Base-by-base conservation (phyloP, 768 basidiomycete species). In the Lactarius trivialis region DNA sequence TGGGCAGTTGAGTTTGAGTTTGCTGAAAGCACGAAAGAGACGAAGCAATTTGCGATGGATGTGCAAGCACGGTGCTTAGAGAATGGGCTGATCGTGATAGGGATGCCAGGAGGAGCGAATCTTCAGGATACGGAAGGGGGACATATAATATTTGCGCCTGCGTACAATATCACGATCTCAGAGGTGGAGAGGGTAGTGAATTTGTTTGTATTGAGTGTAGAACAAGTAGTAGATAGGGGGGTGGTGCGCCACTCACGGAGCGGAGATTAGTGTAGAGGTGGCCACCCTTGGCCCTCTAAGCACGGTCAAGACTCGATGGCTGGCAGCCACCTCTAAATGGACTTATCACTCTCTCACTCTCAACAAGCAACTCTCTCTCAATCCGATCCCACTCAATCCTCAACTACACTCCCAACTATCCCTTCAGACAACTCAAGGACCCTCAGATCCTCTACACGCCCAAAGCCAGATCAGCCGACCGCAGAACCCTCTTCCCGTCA, bases 321-420 rank as follows among this genome's bases (percentile, higher is more conserved):
- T 85, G 85, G 83, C 84, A 76, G 85, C 81, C 85, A 82, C 79
- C 79, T 83, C 87, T 91, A 90, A 91, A 91, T 91, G 89, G 89
- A 91, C 86, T 84, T 87, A 84, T 82, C 82, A 88, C 82, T 81
- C 78, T 76, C 75, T 71, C 76, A 88, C 79, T 78, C 81, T 71
- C 81, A 81, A 80, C 83, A 85, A 83, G 84, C 60, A 61, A 33
- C 56, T 49, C 59, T 55, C 57, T 60, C n/a, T 34, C 64, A 55
- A 76, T 77, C 67, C 75, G 30, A 75, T 70, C 8, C 39, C 9
- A 9, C 7, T 8, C 39, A 7, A n/a, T 41, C 39, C 21, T 64
- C 73, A 76, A 72, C 76, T 68, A 68, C 62, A 60, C 68, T 70
- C 59, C 67, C 39, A 58, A 69, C 80, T 62, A 71, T 76, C 68